Base-by-base conservation (phyloP, 345 rosid species). In the Salix udensis region DNA sequence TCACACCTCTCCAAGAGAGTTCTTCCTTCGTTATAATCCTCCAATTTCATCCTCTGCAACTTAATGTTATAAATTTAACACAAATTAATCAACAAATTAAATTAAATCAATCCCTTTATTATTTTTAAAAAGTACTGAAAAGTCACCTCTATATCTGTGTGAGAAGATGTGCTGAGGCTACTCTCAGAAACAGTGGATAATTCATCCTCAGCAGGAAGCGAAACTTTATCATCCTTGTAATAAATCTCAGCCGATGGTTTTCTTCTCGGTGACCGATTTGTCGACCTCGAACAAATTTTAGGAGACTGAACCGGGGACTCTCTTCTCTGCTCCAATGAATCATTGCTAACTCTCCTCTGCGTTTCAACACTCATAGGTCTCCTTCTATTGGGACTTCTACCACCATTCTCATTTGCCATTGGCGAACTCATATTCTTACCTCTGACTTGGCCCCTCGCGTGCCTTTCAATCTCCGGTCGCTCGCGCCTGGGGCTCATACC, bases 1-100 rank as follows among this genome's bases (percentile, higher is more conserved):
- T 88, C 97, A 72, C 98, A 93, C 78, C 98, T 90, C 86, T 95
- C 98, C 73, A 93, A 61, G 40, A 95, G 71, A 76, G 74, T 82
- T 78, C 82, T 88, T 7, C 97, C 98, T 65, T 89, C 91, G 72
- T 74, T 90, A 85, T 78, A 77, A 66, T 83, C 92, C 79, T 88
- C 91, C 81, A 77, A 66, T 80, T 88, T 89, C 67, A 85, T 80
- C 81, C 87, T 86, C 92, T 92, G 87, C 30, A 42, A 30, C 48
- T 30, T 16, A 42, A 37, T 39, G 52, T 23, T 3, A 19, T 12
- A 53, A 4, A 34, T 9, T 64, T 39, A 52, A 21, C 24, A 40
- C n/a, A 7, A 65, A 61, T 23, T 13, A 50, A 65, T 18, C 11
- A 68, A 24, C 21, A 75, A 68, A 24, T 28, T 11, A 36, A 21